Evolutionary conservation across 2,329 filamentous ascomycete genomes (phyloP).

Genomic region (Drechslerella dactyloides): DNA sequence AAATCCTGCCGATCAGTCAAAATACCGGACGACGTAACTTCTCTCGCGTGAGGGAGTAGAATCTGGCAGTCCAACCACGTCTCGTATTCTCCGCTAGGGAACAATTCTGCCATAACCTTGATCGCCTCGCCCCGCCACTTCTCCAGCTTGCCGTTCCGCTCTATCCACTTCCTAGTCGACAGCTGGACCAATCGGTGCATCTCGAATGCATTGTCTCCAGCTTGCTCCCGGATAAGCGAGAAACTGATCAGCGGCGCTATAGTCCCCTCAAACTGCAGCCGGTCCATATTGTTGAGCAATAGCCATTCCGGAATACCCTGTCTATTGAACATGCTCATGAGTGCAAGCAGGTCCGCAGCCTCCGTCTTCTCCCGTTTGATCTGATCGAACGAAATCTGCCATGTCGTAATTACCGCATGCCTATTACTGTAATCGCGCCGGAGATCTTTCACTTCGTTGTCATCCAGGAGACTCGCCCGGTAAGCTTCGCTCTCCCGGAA

Average conservation of each 20-base stretch:
- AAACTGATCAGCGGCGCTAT: neutral
- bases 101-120: neutral
- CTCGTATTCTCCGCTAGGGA: neutral
- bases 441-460: neutral
- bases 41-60: neutral
- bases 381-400: slow-evolving; percentile 18
- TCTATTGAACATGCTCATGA: slow-evolving; percentile 23
- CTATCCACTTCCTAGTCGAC: neutral
- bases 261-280: neutral
- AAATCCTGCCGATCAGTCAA: too few relatives aligned
- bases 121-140: neutral
- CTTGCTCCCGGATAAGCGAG: neutral
- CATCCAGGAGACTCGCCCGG: neutral
- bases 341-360: slow-evolving; percentile 20
- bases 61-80: neutral
- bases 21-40: too few relatives aligned
- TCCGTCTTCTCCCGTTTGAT: neutral
- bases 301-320: slow-evolving; percentile 19
- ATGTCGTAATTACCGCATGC: slow-evolving; percentile 10
- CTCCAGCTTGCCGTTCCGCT: neutral
- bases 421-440: neutral
- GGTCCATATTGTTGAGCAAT: neutral
- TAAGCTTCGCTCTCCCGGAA: neutral
- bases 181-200: neutral
- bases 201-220: neutral